phyloP scores from a whole-genome alignment of 768 basidiomycete species.

The Podaxis rugospora region DNA sequence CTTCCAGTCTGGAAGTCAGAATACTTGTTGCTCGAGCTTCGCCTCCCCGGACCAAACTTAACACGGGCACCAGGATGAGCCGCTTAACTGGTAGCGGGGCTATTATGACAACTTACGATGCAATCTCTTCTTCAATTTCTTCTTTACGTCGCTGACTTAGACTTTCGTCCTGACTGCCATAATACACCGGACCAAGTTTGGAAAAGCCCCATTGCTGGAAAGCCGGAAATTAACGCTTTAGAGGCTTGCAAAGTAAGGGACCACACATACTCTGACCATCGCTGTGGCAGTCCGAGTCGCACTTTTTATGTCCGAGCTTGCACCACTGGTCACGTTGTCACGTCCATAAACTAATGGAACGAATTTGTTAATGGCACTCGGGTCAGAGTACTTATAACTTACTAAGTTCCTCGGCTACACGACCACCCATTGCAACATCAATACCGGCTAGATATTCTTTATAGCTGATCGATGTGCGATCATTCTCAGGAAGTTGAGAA shows the following conservation, averaged over 20 bases:
- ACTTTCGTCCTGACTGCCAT: constrained; percentile 64
- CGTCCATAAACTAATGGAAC: constrained; percentile 69
- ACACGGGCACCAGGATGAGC: constrained; percentile 24
- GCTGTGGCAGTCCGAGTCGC: constrained; percentile 77
- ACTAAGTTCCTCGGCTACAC: constrained; percentile 92
- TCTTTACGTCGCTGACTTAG: constrained; percentile 75
- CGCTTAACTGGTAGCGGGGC: constrained; percentile 6
- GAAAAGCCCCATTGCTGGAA: constrained; percentile 76
- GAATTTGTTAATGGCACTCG: constrained; percentile 8
- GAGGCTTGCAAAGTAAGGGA: constrained; percentile 2
- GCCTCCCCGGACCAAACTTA: constrained; percentile 60
- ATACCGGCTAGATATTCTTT: constrained; percentile 79
- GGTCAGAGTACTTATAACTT: constrained; percentile 21
- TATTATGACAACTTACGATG: constrained; percentile 48
- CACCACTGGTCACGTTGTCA: constrained; percentile 88
- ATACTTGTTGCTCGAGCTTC: constrained; percentile 62
- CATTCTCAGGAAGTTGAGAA: constrained; percentile 71
- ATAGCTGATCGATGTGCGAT: constrained; percentile 64
- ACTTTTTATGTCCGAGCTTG: constrained; percentile 78
- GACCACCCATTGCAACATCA: constrained; percentile 92
- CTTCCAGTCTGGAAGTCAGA: constrained; percentile 62
- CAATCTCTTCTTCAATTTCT: constrained; percentile 86
- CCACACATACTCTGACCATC: constrained; percentile 79
- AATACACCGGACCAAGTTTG: constrained; percentile 80
- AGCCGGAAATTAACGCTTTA: constrained; percentile 7